Conservation (phyloP, 148 eudicot genomes). For the Fagopyrum homotropicum region DNA sequence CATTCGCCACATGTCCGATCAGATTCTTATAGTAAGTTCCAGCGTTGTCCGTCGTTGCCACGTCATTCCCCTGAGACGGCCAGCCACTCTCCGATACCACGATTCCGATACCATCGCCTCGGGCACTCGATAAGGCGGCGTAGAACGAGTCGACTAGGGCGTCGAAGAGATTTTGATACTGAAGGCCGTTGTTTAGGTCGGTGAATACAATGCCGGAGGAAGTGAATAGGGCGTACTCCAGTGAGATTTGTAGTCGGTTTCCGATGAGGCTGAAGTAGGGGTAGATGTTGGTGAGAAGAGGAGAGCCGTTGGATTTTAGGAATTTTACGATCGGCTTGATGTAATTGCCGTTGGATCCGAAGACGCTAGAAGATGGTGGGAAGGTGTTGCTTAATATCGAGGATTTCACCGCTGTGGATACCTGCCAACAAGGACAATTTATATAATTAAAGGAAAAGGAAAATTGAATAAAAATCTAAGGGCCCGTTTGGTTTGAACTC, state of each 20-base stretch:
- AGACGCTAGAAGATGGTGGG: slow-evolving; percentile 39
- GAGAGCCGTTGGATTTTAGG: slow-evolving; percentile 22
- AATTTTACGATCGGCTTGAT: slow-evolving; percentile 35
- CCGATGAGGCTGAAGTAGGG: slow-evolving; percentile 33
- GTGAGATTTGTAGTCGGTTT: slow-evolving; percentile 4
- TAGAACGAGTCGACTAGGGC: slow-evolving; percentile 36
- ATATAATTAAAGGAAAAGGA: no score
- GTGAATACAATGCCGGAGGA: slow-evolving; percentile 24
- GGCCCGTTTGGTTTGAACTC: no score
- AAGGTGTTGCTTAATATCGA: slow-evolving; percentile 20
- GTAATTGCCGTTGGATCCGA: slow-evolving; percentile 14
- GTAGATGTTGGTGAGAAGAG: slow-evolving; percentile 38
- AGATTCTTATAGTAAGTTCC: slow-evolving; percentile 17
- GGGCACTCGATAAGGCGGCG: slow-evolving; percentile 31
- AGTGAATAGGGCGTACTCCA: slow-evolving; percentile 41
- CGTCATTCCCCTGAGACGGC: slow-evolving; percentile 20
- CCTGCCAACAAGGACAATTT: not conserved
- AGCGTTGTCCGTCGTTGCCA: slow-evolving; percentile 24
- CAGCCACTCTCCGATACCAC: slow-evolving; percentile 46
- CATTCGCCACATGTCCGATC: slow-evolving; percentile 32
- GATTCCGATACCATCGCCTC: slow-evolving; percentile 20
- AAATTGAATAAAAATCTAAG: no score
- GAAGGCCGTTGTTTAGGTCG: slow-evolving; percentile 22
- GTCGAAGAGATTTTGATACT: slow-evolving; percentile 41
- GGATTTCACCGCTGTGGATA: slow-evolving; percentile 28